phyloP scores from a whole-genome alignment of 2,329 filamentous ascomycete genomes.

The Colletotrichum lentis region DNA sequence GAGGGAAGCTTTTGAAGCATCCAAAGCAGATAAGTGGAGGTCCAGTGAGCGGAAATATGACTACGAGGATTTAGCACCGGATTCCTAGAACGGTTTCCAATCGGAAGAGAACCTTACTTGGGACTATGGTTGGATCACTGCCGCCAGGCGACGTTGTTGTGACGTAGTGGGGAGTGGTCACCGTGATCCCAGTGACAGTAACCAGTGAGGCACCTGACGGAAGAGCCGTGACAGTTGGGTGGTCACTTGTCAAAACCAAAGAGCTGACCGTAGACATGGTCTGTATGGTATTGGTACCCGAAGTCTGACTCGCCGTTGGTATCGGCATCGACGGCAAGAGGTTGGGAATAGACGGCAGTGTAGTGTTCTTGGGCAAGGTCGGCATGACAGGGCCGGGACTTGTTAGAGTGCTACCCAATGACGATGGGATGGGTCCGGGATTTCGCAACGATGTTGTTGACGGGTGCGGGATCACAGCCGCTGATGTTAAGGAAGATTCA shows the following conservation, averaged over 20 bases:
- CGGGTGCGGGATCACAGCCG: background rate
- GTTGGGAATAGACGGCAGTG: background rate
- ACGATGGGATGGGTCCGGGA: background rate
- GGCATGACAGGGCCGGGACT: background rate
- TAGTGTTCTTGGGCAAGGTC: background rate
- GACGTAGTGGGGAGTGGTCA: background rate
- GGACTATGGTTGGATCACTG: slow-evolving; percentile 17
- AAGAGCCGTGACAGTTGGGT: background rate
- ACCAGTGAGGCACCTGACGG: background rate
- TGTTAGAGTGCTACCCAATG: no score
- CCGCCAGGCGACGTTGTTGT: slow-evolving; percentile 21
- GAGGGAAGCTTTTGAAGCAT: slow-evolving; percentile 12
- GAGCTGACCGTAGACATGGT: background rate
- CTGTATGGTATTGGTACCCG: background rate
- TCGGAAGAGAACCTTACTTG: background rate
- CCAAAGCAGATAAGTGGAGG: slow-evolving; percentile 21
- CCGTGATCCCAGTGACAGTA: background rate
- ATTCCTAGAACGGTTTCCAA: background rate
- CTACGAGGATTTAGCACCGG: background rate
- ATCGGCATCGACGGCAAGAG: background rate
- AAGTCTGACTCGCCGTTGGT: background rate
- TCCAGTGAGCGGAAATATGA: slow-evolving; percentile 3
- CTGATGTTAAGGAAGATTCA: background rate
- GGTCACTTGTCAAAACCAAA: background rate
- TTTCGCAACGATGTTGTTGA: no score